A percentile compares a stretch with the other conserved stretches of the same genome.
These are phyloP conservation scores for Metschnikowia arizonensis DNA, from an alignment of 805 yeast species.

Conservation along the genomic window DNA sequence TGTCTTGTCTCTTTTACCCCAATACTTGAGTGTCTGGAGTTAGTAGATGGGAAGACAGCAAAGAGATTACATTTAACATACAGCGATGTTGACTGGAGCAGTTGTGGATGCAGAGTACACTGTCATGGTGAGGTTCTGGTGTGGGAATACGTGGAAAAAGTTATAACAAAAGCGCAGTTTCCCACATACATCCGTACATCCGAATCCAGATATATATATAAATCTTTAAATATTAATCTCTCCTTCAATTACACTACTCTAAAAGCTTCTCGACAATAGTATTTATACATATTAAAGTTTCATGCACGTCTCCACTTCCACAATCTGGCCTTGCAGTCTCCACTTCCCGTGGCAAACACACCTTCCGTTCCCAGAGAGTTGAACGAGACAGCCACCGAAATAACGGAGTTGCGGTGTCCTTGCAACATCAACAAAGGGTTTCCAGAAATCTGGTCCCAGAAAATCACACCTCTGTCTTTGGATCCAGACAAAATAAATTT, in stretches of 20 bases:
- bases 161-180: slow-evolving; percentile 3
- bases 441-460: slow-evolving; percentile 92
- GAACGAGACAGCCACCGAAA: slow-evolving; percentile 87
- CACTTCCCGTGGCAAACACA: slow-evolving; percentile 94
- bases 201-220: too few species aligned
- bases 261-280: neutral
- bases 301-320: slow-evolving; percentile 76
- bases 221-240: too few species aligned
- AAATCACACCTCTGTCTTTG: slow-evolving; percentile 93
- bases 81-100: slow-evolving; percentile 97
- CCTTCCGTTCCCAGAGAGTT: slow-evolving; percentile 70
- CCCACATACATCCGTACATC: slow-evolving; percentile 4
- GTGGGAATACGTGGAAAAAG: neutral
- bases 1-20: slow-evolving; percentile 94
- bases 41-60: slow-evolving; percentile 2
- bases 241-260: too few species aligned
- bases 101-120: slow-evolving; percentile 76
- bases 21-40: slow-evolving; percentile 79
- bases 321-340: slow-evolving; percentile 95
- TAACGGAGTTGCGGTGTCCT: slow-evolving; percentile 95
- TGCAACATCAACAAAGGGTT: slow-evolving; percentile 92
- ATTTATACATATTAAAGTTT: slow-evolving; percentile 8
- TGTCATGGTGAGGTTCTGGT: slow-evolving; percentile 34
- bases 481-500: slow-evolving; percentile 91
- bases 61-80: slow-evolving; percentile 33